Base-by-base conservation (phyloP, 164 flowering plant species). In the Santalum album region DNA sequence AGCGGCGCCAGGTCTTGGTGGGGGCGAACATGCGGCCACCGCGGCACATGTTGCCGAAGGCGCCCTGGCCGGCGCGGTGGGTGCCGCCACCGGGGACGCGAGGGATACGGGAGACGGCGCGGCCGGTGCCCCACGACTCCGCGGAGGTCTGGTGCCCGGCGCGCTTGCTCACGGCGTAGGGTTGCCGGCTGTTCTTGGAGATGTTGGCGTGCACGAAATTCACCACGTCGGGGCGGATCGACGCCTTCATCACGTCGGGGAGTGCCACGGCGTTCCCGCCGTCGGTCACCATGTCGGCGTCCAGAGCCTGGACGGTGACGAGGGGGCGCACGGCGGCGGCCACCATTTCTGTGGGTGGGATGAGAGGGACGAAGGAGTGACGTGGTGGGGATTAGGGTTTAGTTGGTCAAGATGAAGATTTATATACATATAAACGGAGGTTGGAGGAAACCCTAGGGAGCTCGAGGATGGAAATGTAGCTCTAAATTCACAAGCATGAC, bases 81-180 rank as follows among this genome's bases (percentile, higher is more conserved):
- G 97, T 87, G 0, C 97, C 95, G 26, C 97, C 97, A 0, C 97
- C 95, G n/a, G 97, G 81, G 12, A 90, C 95, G 59, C 97, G 88
- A 10, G 97, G 97, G 70, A 87, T 90, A 78, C 94, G 90, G 11
- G 95, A 90, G 0, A 90, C 97, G 42, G 97, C 97, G 2, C 96
- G 94, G 1, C 94, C 96, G 3, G 97, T 87, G 1, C 96, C 95
- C 94, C 94, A 87, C 0, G 92, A 87, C 73, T 87, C 95, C 55
- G 97, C 95, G 25, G 97, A 90, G 62, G 96, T 90, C 78, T 85
- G 96, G 72, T 90, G 95, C 15, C 95, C 90, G 59, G 94, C 97
- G 1, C 53, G 55, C 55, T 51, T 63, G 54, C 75, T 65, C 20
- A 87, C 95, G 57, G 95, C 90, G 64, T 84, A 87, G 46, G 95